Evolutionary conservation across 2,329 filamentous ascomycete species (phyloP), one percentile per base, ranked within the genome.

Genomic region (Hymenoscyphus fraxineus): DNA sequence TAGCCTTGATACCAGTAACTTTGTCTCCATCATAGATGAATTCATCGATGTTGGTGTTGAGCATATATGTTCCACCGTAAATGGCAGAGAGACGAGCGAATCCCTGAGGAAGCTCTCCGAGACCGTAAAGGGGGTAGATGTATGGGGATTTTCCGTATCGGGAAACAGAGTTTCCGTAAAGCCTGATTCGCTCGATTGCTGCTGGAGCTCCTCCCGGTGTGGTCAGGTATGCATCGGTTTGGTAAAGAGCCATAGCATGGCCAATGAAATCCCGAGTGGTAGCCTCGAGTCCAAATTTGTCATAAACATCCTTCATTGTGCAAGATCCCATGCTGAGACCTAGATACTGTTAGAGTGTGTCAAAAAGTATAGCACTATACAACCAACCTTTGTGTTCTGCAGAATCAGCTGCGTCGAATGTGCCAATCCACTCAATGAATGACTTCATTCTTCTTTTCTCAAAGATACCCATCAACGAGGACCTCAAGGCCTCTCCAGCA

Each of bases 21-120:
- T 96, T 97, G 76, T 85, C 86, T 63, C 83, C 86, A 65, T 96
- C 92, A 76, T 95, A 96, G 67, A 90, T 78, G 70, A 99, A 81
- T 82, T 99, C 95, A 69, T 98, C 91, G 63, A 99, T 85, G 71
- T 88, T 88, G 72, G 95, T 96, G 84, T 98, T 98, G 75, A 99
- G 89, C 93, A 99, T 99, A 82, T 99, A 99, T 60, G 95, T 99
- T 72, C 95, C 95, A 70, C 95, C 95, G 77, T 99, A 98, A 80
- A 99, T 98, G 78, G 95, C 95, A 51, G 93, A 97, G 62, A 99
- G 86, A 78, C 95, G 93, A 68, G 95, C 95, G 75, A 99, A 99
- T 66, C 94, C 94, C 80, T 99, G 95, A 41, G 95, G 96, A 64
- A 99, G 89, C 82, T 99, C 95, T 77, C 91, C 95, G 59, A 99